phyloP scores from a whole-genome alignment of 768 basidiomycete species.

The Tricholoma flavovirens region DNA sequence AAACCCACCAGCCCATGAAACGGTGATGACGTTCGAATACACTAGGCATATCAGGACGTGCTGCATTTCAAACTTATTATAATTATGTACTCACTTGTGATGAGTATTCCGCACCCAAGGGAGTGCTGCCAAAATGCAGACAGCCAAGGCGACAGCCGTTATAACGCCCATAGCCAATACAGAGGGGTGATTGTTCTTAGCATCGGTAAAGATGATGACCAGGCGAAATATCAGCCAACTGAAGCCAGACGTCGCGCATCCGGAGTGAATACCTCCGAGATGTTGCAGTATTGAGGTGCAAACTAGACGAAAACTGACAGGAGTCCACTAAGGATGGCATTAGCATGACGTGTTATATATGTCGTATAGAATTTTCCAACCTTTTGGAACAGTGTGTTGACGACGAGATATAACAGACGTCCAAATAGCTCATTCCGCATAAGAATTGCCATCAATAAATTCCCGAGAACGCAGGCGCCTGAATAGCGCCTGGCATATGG shows the following conservation, averaged over 20 bases:
- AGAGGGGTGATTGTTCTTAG: slow-evolving; percentile 44
- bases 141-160: slow-evolving; percentile 49
- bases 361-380: slow-evolving; percentile 23
- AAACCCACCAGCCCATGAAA: slow-evolving; percentile 65
- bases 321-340: slow-evolving; percentile 34
- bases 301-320: slow-evolving; percentile 51
- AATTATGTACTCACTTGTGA: slow-evolving; percentile 60
- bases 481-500: slow-evolving; percentile 60
- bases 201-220: slow-evolving; percentile 45
- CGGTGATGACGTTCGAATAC: slow-evolving; percentile 79
- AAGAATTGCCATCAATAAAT: slow-evolving; percentile 65
- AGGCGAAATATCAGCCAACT: slow-evolving; percentile 67
- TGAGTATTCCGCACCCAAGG: slow-evolving; percentile 79
- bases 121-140: slow-evolving; percentile 61
- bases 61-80: background rate
- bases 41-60: slow-evolving; percentile 26
- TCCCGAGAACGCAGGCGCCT: slow-evolving; percentile 70
- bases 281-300: slow-evolving; percentile 74
- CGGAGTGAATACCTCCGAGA: slow-evolving; percentile 81
- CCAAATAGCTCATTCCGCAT: slow-evolving; percentile 82
- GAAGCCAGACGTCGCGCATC: slow-evolving; percentile 71
- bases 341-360: background rate
- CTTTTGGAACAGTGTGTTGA: slow-evolving; percentile 78
- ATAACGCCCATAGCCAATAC: slow-evolving; percentile 54
- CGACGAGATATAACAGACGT: slow-evolving; percentile 62